phyloP scores from a whole-genome alignment of 73 alveolate species.

The Paramecium caudatum region DNA sequence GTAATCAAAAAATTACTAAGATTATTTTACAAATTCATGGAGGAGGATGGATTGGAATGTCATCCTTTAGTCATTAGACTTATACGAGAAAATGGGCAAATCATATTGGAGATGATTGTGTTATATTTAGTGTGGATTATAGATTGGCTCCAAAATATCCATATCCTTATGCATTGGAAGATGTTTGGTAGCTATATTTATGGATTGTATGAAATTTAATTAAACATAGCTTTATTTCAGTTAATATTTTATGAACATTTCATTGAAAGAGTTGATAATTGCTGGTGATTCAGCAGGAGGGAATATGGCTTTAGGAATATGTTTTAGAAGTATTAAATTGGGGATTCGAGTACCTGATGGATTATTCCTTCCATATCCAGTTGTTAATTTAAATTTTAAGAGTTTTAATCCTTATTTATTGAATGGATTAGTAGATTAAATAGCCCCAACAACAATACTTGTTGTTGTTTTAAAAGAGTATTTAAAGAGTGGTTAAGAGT shows the following conservation, averaged over 20 bases:
- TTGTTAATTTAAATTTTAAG: slow-evolving; percentile 81
- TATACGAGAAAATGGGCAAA: slow-evolving; percentile 88
- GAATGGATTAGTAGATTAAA: slow-evolving; percentile 84
- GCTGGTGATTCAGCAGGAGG: slow-evolving; percentile 99
- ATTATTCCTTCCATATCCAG: slow-evolving; percentile 89
- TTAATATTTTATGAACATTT: slow-evolving; percentile 82
- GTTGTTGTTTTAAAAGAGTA: slow-evolving; percentile 86
- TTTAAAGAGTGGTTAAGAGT: slow-evolving; percentile 77
- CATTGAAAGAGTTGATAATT: slow-evolving; percentile 21
- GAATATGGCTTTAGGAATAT: slow-evolving; percentile 92
- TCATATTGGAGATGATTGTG: slow-evolving; percentile 55
- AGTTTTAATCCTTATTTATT: slow-evolving; percentile 85
- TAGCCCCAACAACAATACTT: slow-evolving; percentile 88
- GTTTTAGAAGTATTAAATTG: slow-evolving; percentile 82
- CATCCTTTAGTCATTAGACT: slow-evolving; percentile 90
- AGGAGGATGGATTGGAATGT: slow-evolving; percentile 97
- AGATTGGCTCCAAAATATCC: slow-evolving; percentile 93
- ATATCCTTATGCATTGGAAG: slow-evolving; percentile 93
- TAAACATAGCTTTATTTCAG: slow-evolving; percentile 71
- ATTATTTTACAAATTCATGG: slow-evolving; percentile 92
- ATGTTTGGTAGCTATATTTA: slow-evolving; percentile 91
- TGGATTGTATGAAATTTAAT: slow-evolving; percentile 79
- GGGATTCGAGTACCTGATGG: slow-evolving; percentile 94
- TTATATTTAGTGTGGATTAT: slow-evolving; percentile 88
- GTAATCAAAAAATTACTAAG: slow-evolving; percentile 23